Evolutionary conservation across 768 basidiomycete species (phyloP).

Genomic region (Tricholoma matsutake): DNA sequence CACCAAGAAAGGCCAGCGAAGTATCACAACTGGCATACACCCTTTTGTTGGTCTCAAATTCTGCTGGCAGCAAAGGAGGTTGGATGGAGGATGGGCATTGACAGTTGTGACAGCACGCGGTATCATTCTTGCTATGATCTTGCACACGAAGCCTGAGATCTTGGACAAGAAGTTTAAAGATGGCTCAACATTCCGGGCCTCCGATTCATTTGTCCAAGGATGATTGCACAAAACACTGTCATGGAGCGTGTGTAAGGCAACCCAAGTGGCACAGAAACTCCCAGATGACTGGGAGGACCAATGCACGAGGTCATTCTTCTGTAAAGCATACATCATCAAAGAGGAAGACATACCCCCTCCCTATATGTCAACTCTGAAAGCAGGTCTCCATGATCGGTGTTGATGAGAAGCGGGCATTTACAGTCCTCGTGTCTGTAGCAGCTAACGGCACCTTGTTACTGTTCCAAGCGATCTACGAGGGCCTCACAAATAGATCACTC

Average conservation of each 20-base stretch:
- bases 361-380: constrained; percentile 33
- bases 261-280: constrained; percentile 33
- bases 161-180: constrained; percentile 20
- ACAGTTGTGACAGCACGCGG: constrained; percentile 24
- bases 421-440: constrained; percentile 26
- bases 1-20: background rate
- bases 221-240: constrained; percentile 13
- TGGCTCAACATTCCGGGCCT: constrained; percentile 26
- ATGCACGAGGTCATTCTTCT: constrained; percentile 22
- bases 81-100: background rate
- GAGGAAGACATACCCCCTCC: constrained; percentile 24
- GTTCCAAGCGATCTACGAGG: constrained; percentile 32
- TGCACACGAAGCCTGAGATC: constrained; percentile 21
- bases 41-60: background rate
- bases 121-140: constrained; percentile 28
- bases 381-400: constrained; percentile 30
- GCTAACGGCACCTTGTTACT: constrained; percentile 25
- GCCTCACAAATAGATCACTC: constrained; percentile 11
- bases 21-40: background rate
- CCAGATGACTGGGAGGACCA: constrained; percentile 27
- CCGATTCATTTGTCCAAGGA: constrained; percentile 10
- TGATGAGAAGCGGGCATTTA: constrained; percentile 37
- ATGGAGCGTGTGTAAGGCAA: constrained; percentile 24
- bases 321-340: constrained; percentile 24
- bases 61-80: background rate